Percentiles rank a stretch among this genome's conserved stretches.
phyloP scores from a whole-genome alignment of 1,284 basidiomycete species.

The Hemileia vastatrix region DNA sequence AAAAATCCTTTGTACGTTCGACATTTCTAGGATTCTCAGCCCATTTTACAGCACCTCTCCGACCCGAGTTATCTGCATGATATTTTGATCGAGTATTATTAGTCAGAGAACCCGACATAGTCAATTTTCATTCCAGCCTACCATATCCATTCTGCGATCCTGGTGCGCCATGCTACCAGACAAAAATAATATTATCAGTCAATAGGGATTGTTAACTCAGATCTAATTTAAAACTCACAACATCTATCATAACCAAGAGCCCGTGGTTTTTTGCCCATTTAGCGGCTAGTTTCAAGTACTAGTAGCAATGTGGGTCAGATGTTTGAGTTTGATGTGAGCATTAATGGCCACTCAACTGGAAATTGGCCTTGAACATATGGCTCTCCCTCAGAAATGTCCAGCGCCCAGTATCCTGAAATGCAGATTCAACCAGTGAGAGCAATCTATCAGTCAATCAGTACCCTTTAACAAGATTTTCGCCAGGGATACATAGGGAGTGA shows the following conservation, averaged over 20 bases:
- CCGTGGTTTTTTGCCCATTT: conserved; percentile 65
- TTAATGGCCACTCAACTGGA: conserved; percentile 21
- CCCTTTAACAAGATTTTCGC: not conserved
- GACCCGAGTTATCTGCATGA: conserved; percentile 52
- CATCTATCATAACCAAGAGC: conserved; percentile 70
- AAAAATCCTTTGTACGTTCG: conserved; percentile 58
- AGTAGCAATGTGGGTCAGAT: too few species aligned
- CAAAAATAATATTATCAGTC: not conserved
- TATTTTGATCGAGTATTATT: not conserved
- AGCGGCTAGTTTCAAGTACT: conserved; percentile 54
- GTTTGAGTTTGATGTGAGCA: too few species aligned
- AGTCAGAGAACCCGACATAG: not conserved
- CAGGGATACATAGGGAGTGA: not conserved
- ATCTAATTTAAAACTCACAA: conserved; percentile 45
- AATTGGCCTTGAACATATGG: conserved; percentile 78
- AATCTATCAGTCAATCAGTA: not conserved
- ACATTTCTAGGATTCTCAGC: conserved; percentile 59
- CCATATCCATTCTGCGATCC: conserved; percentile 55
- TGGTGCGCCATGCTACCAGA: conserved; percentile 45
- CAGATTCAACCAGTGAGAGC: too few species aligned
- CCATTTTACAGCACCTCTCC: conserved; percentile 60
- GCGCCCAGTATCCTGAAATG: conserved; percentile 49
- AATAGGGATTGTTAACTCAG: too few species aligned
- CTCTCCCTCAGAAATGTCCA: conserved; percentile 66
- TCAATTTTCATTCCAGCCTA: too few species aligned